These are phyloP conservation scores for Arthrobotrys conoides DNA, from an alignment of 2,329 filamentous ascomycete species.

Conservation along the genomic window DNA sequence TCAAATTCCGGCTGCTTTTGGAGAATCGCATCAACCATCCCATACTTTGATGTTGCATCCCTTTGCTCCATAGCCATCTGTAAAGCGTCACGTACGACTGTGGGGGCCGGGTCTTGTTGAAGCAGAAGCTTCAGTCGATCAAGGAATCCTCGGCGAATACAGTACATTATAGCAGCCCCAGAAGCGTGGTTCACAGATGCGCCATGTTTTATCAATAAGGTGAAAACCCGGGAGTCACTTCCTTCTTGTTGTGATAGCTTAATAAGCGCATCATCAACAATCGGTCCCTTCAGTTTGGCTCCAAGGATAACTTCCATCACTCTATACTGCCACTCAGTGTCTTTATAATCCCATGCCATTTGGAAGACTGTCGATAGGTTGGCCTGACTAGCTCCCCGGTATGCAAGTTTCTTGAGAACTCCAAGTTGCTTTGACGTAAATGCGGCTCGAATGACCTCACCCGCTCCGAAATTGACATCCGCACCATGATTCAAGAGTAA, in stretches of 20 bases:
- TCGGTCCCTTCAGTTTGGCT: slow-evolving; percentile 32
- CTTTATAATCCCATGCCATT: slow-evolving; percentile 41
- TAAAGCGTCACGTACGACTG: slow-evolving; percentile 44
- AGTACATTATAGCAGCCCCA: slow-evolving; percentile 44
- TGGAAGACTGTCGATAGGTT: slow-evolving; percentile 47
- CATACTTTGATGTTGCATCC: slow-evolving; percentile 22
- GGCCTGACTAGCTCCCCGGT: slow-evolving; percentile 13
- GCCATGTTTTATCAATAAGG: slow-evolving; percentile 40
- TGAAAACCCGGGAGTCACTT: slow-evolving; percentile 35
- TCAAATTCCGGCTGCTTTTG: slow-evolving; percentile 35
- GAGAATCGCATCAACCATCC: slow-evolving; percentile 48
- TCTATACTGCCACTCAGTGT: slow-evolving; percentile 49
- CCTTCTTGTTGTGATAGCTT: slow-evolving; percentile 42
- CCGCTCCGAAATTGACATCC: slow-evolving; percentile 50
- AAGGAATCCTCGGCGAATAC: slow-evolving; percentile 28
- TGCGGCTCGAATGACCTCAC: slow-evolving; percentile 42
- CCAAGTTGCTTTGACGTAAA: slow-evolving; percentile 45
- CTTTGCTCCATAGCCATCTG: slow-evolving; percentile 45
- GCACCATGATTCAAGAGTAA: slow-evolving; percentile 45
- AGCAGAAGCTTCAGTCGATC: slow-evolving; percentile 41
- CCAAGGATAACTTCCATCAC: slow-evolving; percentile 45
- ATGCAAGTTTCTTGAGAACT: slow-evolving; percentile 42
- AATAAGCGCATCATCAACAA: slow-evolving; percentile 48
- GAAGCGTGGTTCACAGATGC: slow-evolving; percentile 55
- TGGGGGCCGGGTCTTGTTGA: slow-evolving; percentile 17